Evolutionary conservation across 2,329 filamentous ascomycete genomes (phyloP), one percentile per base, ranked within the genome.

Genomic region (Colletotrichum siamense): DNA sequence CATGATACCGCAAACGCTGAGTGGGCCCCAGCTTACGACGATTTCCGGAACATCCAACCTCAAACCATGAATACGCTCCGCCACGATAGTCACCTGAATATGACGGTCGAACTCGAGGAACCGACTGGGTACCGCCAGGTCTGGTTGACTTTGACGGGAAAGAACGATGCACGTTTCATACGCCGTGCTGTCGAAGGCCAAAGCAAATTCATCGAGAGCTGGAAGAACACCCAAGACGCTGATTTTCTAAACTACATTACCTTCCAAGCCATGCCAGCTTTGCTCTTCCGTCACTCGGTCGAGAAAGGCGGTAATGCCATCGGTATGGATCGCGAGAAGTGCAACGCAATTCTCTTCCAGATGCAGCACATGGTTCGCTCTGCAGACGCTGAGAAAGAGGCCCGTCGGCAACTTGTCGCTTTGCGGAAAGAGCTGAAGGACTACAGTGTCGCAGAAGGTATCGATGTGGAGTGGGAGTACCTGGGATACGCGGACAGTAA

Each of bases 401-500:
- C 65, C n/a, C 65, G 65, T 22, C 16, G 34, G 65, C 44, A 57
- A 49, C 65, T 70, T 1, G 32, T 62, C n/a, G 26, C 34, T 15
- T 32, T 70, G 57, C 57, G 57, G 0, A 34, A 49, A 2, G 67
- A 62, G 15, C 18, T 70, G 7, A 63, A 70, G n/a, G 67, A 62
- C 55, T 70, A 70, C 26, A 62, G 44, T 3, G 24, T 70, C 5
- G 10, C 55, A 26, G 67, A 70, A 36, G 67, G 67, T 8, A 24
- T 70, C 8, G 55, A 62, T 4, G 67, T 70, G 24, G 67, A 70
- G 55, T 70, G 67, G 67, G 67, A 70, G 67, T 70, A 70, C 26
- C 55, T 88, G 36, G 88, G 88, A 76, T 88, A 89, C 62, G 86
- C 85, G 3, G 81, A 83, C 39, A 69, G 77, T 5, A 80, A 78